Evolutionary conservation across 441 rosid genomes (phyloP), one percentile per base, ranked within the genome.

Genomic region (Manihot esculenta): DNA sequence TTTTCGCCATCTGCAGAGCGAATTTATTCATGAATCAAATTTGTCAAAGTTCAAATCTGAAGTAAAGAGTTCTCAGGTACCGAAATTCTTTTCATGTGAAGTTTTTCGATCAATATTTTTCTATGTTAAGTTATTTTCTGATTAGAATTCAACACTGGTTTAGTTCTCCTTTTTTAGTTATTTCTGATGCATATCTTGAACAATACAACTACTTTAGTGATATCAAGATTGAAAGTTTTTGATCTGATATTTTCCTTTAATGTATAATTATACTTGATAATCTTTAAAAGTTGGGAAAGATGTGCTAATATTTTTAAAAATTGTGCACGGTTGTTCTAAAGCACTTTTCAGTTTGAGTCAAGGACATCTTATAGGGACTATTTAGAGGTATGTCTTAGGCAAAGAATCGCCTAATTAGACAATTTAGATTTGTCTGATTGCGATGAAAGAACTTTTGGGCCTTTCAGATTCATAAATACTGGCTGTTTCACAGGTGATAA

Each of bases 61-160:
- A 84, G 88, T 92, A 6, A 74, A 86, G 69, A 89, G 97, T 76
- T 94, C 92, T 15, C 95, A 90, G 97, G 97, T 92, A 83, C 62
- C 51, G 2, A 10, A 7, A 8, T 21, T 6, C n/a, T 14, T 8
- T 35, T 49, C 57, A n/a, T 20, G 20, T 21, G 47, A 9, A 10
- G 59, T 12, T 80, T n/a, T 26, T 56, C 45, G 14, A 27, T 42
- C 12, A 6, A 7, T 62, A 30, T 1, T 4, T 30, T 30, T 30
- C 6, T 15, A 23, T 9, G 7, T 69, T 30, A 21, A 14, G 11
- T 57, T 57, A 47, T 57, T 70, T 13, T 55, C 26, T 41, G 49
- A 21, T 24, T 67, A 21, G 30, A 44, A 26, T 8, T 9, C 2
- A 1, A 26, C 26, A 44, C 12, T 10, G 2, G 45, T 49, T 13